Base-by-base conservation (phyloP, 257 asterid species). In the Echium plantagineum region DNA sequence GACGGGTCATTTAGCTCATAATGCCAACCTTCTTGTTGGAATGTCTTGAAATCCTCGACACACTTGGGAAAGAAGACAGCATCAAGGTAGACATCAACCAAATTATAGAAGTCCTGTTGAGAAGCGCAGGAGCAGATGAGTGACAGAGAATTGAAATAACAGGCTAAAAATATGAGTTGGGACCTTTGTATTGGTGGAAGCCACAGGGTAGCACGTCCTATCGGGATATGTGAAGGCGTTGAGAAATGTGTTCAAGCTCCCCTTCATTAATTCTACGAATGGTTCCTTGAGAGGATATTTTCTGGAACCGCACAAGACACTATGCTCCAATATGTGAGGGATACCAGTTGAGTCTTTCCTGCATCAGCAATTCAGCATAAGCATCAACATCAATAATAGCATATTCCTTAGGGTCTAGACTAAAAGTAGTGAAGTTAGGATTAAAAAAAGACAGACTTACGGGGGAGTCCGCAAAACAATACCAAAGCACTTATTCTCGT, bases 11-110 rank as follows among this genome's bases (percentile, higher is more conserved):
- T 86, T 69, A 93, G 78, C 65, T 93, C 98, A 66, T 89, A 93
- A 81, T 93, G 98, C 98, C 98, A 93, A 58, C 98, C 98, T 81
- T 89, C 98, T 73, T 93, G 98, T 73, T 93, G 97, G 78, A 93
- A 93, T 22, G 94, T 93, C 78, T 83, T 88, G 48, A 85, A 59
- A 66, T 93, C 97, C 72, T 88, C 93, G 74, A 89, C 97, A 66
- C 98, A 93, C 81, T 78, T 89, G 52, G 98, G 97, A 74, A 84
- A 93, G 64, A 93, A 89, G 47, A 93, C 98, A 16, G 98, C 98
- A 78, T 93, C 98, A 61, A 93, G 72, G 78, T 93, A 93, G 58
- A 93, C 98, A 75, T 93, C 98, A 66, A 93, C 98, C 95, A 93
- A 82, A 83, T 93, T 93, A 71, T 93, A 93, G 77, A 93, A 93